Evolutionary conservation across 805 yeast genomes (phyloP).

Genomic region (Yueomyces sp.): DNA sequence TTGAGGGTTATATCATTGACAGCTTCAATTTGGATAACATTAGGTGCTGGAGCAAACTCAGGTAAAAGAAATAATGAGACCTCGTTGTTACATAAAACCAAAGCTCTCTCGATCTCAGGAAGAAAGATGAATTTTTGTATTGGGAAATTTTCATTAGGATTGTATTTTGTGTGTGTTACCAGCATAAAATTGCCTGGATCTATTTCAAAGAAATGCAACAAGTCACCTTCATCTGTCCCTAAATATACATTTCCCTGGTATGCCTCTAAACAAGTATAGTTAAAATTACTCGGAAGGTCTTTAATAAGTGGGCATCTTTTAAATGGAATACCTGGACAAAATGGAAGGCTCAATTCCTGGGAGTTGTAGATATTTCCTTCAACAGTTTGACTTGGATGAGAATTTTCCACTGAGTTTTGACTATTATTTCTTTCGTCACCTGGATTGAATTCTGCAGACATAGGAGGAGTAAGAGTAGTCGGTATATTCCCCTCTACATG

Average conservation of each 20-base stretch:
- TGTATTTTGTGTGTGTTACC: conserved; percentile 19
- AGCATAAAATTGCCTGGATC: conserved; percentile 19
- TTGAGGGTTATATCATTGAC: conserved; percentile 11
- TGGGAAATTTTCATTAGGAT: conserved; percentile 5
- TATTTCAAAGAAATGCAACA: conserved; percentile 23
- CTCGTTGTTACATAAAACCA: conserved; percentile 10
- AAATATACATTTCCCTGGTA: conserved; percentile 21
- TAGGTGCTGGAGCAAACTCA: conserved; percentile 24
- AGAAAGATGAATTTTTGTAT: conserved; percentile 16
- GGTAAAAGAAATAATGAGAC: conserved; percentile 19
- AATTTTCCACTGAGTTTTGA: too few species aligned
- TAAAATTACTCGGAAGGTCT: conserved; percentile 13
- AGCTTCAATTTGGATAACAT: conserved; percentile 6
- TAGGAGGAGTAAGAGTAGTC: too few species aligned
- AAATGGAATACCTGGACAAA: conserved; percentile 12
- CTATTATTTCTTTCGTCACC: too few species aligned
- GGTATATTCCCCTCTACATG: too few species aligned
- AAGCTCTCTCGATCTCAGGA: conserved; percentile 19
- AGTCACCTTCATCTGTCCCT: conserved; percentile 20
- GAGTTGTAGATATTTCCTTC: too few species aligned
- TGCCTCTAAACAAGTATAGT: conserved; percentile 15
- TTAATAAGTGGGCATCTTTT: conserved; percentile 11
- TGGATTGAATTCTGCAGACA: too few species aligned
- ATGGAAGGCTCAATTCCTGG: not conserved
- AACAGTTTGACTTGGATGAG: too few species aligned